Conservation (phyloP, 192 early-diverging fungal species). For the Allomyces macrogynus region DNA sequence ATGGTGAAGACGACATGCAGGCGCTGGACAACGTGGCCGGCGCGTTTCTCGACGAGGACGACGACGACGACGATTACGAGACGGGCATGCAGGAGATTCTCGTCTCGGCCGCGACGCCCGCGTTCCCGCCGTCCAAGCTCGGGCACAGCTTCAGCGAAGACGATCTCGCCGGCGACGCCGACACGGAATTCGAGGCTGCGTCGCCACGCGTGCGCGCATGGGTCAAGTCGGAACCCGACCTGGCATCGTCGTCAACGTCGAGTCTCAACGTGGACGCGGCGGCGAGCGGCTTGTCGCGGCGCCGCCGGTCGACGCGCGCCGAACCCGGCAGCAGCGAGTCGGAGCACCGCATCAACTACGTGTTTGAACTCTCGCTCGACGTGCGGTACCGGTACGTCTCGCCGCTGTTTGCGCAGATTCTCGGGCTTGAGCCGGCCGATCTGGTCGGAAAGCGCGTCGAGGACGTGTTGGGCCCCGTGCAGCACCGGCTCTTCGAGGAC, state of each 20-base stretch:
- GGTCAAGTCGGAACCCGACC: background rate
- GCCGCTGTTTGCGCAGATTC: too few relatives aligned
- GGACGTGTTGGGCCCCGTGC: background rate
- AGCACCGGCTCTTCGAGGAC: background rate
- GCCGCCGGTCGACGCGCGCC: slow-evolving; percentile 6
- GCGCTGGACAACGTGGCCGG: background rate
- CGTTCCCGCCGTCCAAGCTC: background rate
- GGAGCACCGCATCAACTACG: background rate
- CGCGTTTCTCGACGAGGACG: slow-evolving; percentile 1
- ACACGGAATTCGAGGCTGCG: too few relatives aligned
- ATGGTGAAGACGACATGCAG: background rate
- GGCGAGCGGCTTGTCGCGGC: background rate
- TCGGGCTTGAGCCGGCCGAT: background rate
- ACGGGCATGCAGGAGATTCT: slow-evolving; percentile 1
- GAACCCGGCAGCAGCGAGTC: slow-evolving; percentile 1
- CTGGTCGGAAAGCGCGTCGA: background rate
- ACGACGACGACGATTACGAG: slow-evolving; percentile 3
- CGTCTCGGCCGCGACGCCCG: too few relatives aligned
- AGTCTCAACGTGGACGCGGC: background rate
- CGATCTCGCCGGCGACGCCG: background rate
- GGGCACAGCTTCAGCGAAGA: slow-evolving; percentile 1
- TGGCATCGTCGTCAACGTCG: too few relatives aligned
- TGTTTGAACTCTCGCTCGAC: background rate
- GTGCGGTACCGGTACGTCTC: background rate
- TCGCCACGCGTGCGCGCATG: too few relatives aligned